phyloP scores from a whole-genome alignment of 176 grass and related monocot genomes.

The Avena insularis region DNA sequence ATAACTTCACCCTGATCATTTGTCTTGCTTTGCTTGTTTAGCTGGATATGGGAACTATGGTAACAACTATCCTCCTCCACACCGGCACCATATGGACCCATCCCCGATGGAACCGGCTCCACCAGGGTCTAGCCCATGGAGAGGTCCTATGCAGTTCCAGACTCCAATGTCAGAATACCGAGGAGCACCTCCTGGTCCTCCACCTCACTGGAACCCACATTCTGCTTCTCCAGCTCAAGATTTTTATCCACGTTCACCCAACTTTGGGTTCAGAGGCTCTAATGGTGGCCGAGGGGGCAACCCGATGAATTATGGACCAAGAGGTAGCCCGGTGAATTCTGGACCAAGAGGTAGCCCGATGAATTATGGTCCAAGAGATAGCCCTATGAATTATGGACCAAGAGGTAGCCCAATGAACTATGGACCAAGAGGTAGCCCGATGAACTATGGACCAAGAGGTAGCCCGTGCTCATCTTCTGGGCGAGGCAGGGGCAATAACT shows the following conservation, averaged over 20 bases:
- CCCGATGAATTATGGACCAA: constrained; percentile 40
- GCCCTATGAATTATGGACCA: constrained; percentile 40
- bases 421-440: constrained; percentile 34
- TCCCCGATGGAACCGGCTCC: background rate
- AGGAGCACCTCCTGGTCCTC: constrained; percentile 35
- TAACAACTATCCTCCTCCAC: constrained; percentile 39
- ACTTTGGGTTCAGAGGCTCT: constrained; percentile 32
- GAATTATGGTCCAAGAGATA: constrained; percentile 40
- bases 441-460: constrained; percentile 50
- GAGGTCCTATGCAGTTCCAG: constrained; percentile 43
- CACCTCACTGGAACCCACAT: constrained; percentile 46
- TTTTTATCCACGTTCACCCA: constrained; percentile 36
- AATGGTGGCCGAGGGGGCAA: constrained; percentile 22
- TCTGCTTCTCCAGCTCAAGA: constrained; percentile 33
- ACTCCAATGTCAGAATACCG: constrained; percentile 52
- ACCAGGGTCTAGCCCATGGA: constrained; percentile 42
- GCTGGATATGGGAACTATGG: constrained; percentile 41
- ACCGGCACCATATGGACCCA: constrained; percentile 41
- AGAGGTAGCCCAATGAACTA: constrained; percentile 40
- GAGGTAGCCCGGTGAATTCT: constrained; percentile 46
- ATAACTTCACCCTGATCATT: constrained; percentile 16
- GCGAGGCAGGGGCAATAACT: constrained; percentile 44
- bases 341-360: constrained; percentile 38
- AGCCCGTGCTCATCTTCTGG: constrained; percentile 31
- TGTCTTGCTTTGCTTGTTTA: constrained; percentile 14